Percentiles rank a stretch among this genome's conserved stretches.
phyloP scores from a whole-genome alignment of 2,329 filamentous ascomycete species.

The Penicillium sp. region DNA sequence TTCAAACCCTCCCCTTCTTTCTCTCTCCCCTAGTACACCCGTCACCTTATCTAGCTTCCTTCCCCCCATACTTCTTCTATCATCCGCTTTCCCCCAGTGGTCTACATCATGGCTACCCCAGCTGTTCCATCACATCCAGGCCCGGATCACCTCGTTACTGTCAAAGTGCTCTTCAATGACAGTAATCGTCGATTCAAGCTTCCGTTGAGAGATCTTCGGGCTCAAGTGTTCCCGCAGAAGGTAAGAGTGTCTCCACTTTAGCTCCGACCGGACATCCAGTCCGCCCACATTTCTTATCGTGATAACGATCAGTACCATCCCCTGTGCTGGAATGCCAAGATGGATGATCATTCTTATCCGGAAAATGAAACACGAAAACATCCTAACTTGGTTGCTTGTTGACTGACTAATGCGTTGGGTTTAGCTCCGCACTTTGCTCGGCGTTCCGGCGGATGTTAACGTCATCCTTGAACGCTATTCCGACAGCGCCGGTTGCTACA shows the following conservation, averaged over 20 bases:
- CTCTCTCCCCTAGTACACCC: not conserved
- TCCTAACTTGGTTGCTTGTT: not conserved
- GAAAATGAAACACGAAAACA: not conserved
- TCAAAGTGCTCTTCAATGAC: slow-evolving; percentile 81
- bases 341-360: not conserved
- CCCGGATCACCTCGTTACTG: slow-evolving; percentile 73
- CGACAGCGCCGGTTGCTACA: slow-evolving; percentile 80
- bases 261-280: slow-evolving; percentile 30
- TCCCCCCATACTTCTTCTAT: slow-evolving; percentile 2
- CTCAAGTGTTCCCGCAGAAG: slow-evolving; percentile 74
- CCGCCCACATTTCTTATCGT: slow-evolving; percentile 21
- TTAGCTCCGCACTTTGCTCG: slow-evolving; percentile 70
- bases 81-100: slow-evolving; percentile 1
- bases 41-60: slow-evolving; percentile 2
- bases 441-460: slow-evolving; percentile 61
- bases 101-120: slow-evolving; percentile 35
- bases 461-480: slow-evolving; percentile 88
- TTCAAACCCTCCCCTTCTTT: not conserved
- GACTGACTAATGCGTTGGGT: slow-evolving; percentile 18
- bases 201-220: slow-evolving; percentile 78
- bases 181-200: slow-evolving; percentile 82
- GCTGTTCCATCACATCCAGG: slow-evolving; percentile 46
- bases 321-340: slow-evolving; percentile 5
- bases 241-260: slow-evolving; percentile 59
- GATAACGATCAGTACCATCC: slow-evolving; percentile 8